These are phyloP conservation scores for Neophaeococcomyces mojaviensis DNA, from an alignment of 2,329 filamentous ascomycete species.

Conservation along the genomic window DNA sequence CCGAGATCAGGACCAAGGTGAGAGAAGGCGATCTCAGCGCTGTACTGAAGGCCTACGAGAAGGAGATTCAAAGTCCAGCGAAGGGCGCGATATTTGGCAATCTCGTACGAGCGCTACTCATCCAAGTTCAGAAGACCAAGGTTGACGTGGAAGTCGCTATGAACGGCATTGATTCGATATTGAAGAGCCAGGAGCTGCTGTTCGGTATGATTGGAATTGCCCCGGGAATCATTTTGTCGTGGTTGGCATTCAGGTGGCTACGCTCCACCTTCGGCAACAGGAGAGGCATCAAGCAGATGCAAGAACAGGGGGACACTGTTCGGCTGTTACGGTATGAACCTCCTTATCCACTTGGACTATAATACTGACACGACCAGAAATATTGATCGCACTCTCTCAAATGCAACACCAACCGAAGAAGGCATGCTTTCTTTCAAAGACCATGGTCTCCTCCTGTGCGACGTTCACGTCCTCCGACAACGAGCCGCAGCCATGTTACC, in stretches of 20 bases:
- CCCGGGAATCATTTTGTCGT: conserved; percentile 79
- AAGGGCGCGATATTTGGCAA: conserved; percentile 77
- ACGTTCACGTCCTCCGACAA: conserved; percentile 73
- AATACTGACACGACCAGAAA: conserved; percentile 43
- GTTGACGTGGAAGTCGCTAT: conserved; percentile 96
- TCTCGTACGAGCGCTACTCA: conserved; percentile 79
- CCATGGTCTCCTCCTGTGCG: conserved; percentile 80
- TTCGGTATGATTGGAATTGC: conserved; percentile 93
- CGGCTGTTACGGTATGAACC: conserved; percentile 59
- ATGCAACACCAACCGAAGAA: conserved; percentile 61
- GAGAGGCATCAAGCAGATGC: conserved; percentile 57
- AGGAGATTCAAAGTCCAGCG: conserved; percentile 75
- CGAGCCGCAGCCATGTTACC: conserved; percentile 63
- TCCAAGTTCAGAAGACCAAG: conserved; percentile 98
- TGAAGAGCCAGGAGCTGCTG: conserved; percentile 93
- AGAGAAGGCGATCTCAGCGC: conserved; percentile 88
- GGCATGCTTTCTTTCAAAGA: conserved; percentile 83
- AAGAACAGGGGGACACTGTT: conserved; percentile 62
- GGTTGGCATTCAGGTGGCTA: conserved; percentile 67
- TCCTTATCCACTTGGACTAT: background rate
- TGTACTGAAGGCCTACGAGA: conserved; percentile 83
- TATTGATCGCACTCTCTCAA: conserved; percentile 71
- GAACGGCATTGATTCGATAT: conserved; percentile 84
- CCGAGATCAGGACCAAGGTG: conserved; percentile 69
- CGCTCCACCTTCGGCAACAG: conserved; percentile 61